Conservation (phyloP, 2,329 filamentous ascomycete species). For the Neonectria ditissima region DNA sequence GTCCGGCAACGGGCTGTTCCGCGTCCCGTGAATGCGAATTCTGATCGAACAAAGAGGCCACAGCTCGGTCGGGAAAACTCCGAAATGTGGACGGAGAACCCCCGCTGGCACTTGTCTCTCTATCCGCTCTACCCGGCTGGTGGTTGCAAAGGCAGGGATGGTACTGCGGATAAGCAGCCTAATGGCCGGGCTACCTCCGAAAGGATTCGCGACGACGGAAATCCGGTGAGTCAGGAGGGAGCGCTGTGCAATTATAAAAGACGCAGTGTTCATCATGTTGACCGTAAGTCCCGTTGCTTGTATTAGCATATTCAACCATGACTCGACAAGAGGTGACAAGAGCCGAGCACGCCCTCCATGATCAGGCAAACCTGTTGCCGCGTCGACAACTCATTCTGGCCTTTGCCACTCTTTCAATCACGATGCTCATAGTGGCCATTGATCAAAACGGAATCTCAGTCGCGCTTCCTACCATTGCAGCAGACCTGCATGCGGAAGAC, state of each 20-base stretch:
- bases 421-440: constrained; percentile 66
- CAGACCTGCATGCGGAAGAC: constrained; percentile 58
- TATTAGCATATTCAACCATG: not conserved
- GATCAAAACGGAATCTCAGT: constrained; percentile 68
- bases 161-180: not conserved
- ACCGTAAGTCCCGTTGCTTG: not conserved
- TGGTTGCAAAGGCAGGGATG: not conserved
- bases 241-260: not conserved
- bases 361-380: constrained; percentile 69
- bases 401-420: constrained; percentile 63
- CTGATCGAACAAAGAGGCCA: not conserved
- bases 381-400: constrained; percentile 61
- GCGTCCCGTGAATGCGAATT: not conserved
- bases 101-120: not conserved
- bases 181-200: not conserved
- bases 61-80: not conserved
- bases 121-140: not conserved
- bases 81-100: not conserved
- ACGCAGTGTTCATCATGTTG: not conserved
- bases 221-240: not conserved
- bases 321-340: constrained; percentile 16
- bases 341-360: constrained; percentile 61
- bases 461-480: constrained; percentile 63
- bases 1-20: not conserved
- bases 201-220: not conserved